Conservation (phyloP, 2,329 filamentous ascomycete genomes). For the Neospermospora avenae region DNA sequence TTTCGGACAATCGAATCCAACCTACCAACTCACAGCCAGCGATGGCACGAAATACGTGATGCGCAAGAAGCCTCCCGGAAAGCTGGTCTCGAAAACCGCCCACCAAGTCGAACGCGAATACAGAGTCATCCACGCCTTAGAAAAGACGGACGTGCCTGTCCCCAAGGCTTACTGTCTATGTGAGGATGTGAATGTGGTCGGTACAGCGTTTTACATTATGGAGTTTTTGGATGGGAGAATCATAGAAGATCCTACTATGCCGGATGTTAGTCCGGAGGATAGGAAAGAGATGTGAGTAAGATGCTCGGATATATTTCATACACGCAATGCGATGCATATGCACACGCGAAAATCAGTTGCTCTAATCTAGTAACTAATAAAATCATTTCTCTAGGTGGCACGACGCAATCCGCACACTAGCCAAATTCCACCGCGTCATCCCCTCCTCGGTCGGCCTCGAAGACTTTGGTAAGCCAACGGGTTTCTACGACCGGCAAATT, state of each 20-base stretch:
- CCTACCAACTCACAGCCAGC: conserved; percentile 80
- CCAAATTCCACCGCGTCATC: conserved; percentile 76
- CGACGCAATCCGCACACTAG: conserved; percentile 78
- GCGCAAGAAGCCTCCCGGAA: conserved; percentile 97
- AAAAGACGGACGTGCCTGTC: conserved; percentile 77
- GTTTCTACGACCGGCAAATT: conserved; percentile 85
- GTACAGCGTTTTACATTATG: conserved; percentile 97
- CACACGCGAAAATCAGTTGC: too few species aligned
- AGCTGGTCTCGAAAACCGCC: conserved; percentile 86
- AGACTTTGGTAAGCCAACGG: conserved; percentile 66
- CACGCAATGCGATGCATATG: background rate
- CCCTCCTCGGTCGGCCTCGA: conserved; percentile 64
- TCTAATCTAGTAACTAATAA: background rate
- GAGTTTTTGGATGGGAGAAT: conserved; percentile 91
- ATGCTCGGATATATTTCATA: too few species aligned
- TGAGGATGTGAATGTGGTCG: conserved; percentile 74
- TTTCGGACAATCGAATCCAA: conserved; percentile 96
- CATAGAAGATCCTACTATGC: conserved; percentile 83
- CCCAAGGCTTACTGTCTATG: conserved; percentile 82
- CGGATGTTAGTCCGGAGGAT: conserved; percentile 64
- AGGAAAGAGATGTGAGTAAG: conserved; percentile 62
- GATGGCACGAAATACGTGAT: conserved; percentile 75
- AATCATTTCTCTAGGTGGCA: conserved; percentile 59
- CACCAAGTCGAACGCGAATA: conserved; percentile 97
- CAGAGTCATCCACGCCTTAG: conserved; percentile 80